Evolutionary conservation across 2,329 filamentous ascomycete genomes (phyloP).

Genomic region (Penicillium griseofulvum): DNA sequence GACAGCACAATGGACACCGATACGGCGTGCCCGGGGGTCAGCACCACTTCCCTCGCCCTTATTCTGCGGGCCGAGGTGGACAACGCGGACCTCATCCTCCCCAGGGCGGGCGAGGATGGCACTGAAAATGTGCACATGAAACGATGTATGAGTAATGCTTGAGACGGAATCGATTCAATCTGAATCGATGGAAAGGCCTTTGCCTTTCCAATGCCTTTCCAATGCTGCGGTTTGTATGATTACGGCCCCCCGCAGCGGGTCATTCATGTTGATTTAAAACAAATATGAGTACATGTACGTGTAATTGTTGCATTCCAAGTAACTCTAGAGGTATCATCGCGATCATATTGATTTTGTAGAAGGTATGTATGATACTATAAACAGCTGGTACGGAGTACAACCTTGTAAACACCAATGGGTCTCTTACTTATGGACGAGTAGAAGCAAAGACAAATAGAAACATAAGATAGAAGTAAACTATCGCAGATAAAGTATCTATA

Average conservation of each 20-base stretch:
- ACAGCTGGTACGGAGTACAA: background rate
- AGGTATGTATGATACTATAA: background rate
- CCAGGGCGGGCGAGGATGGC: slow-evolving; percentile 15
- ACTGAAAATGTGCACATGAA: slow-evolving; percentile 3
- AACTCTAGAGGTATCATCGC: background rate
- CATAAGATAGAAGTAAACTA: background rate
- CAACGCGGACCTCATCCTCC: slow-evolving; percentile 15
- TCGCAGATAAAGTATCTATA: background rate
- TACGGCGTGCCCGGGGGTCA: slow-evolving; percentile 30
- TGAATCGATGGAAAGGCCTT: background rate
- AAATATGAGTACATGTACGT: background rate
- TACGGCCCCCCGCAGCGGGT: background rate
- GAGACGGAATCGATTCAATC: background rate
- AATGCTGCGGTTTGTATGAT: background rate
- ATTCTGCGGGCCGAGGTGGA: slow-evolving; percentile 24
- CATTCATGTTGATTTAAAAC: background rate
- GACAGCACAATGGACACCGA: slow-evolving; percentile 8
- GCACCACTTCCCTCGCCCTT: slow-evolving; percentile 34
- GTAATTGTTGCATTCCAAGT: background rate
- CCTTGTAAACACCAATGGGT: too few species aligned
- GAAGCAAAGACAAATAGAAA: background rate
- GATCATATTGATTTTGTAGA: too few species aligned
- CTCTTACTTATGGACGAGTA: background rate
- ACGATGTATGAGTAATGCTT: slow-evolving; percentile 5
- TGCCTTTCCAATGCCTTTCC: background rate